Evolutionary conservation across 305 asterid genomes (phyloP).

Genomic region (Stenogyne calaminthoides): DNA sequence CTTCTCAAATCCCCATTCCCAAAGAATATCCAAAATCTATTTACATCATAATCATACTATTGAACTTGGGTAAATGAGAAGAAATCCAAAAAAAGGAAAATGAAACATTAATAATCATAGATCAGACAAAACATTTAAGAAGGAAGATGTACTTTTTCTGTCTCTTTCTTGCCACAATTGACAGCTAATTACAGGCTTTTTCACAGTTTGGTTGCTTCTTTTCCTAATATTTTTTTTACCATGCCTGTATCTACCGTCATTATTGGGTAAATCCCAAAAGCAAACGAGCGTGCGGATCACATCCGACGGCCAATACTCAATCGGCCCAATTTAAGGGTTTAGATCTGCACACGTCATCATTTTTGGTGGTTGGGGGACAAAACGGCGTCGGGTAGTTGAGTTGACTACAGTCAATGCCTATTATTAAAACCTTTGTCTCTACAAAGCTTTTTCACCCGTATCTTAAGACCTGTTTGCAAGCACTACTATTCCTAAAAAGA

Average conservation of each 20-base stretch:
- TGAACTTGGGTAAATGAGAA: not conserved
- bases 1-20: not conserved
- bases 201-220: slow-evolving; percentile 25
- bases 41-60: not conserved
- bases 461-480: no score
- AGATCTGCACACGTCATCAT: slow-evolving; percentile 26
- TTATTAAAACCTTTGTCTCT: slow-evolving; percentile 32
- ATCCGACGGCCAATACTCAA: slow-evolving; percentile 32
- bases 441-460: not conserved
- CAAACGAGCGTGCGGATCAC: slow-evolving; percentile 50
- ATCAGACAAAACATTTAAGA: slow-evolving; percentile 36
- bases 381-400: slow-evolving; percentile 37
- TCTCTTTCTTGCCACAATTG: slow-evolving; percentile 17
- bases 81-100: not conserved
- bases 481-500: no score
- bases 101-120: slow-evolving; percentile 1
- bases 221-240: slow-evolving; percentile 37
- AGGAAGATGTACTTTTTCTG: slow-evolving; percentile 36
- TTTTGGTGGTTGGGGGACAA: slow-evolving; percentile 34
- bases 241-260: slow-evolving; percentile 47
- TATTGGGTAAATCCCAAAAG: slow-evolving; percentile 52
- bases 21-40: not conserved
- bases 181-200: slow-evolving; percentile 31
- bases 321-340: not conserved
- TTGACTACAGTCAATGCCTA: slow-evolving; percentile 35